Evolutionary conservation across 257 asterid species (phyloP), one percentile per base, ranked within the genome.

Genomic region (Penstemon newberryi): DNA sequence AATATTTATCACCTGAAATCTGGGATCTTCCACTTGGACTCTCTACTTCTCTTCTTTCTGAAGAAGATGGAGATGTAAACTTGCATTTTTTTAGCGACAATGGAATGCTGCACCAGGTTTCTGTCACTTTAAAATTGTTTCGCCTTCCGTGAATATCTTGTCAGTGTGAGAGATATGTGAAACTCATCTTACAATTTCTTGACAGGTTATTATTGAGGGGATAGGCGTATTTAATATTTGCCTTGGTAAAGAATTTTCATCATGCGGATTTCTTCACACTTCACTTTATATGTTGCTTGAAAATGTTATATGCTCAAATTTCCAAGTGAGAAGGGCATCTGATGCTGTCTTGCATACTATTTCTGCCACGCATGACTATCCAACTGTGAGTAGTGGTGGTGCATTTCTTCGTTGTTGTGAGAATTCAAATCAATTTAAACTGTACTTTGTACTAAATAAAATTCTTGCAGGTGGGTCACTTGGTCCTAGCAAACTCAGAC

Each of bases 21-120:
- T 94, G 99, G 99, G 82, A 78, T 78, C 96, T 94, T 69, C 99
- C 97, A 25, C 77, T 91, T 64, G 89, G 78, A 67, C 70, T 74
- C 72, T 70, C 81, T 42, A 67, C 86, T 75, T 80, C 92, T 63
- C 56, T 75, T 38, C 74, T 41, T 62, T 65, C 79, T 65, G 81
- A 72, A 65, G 95, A 80, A 60, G 89, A 73, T 42, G 85, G 86
- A 66, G 82, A 81, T 57, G 54, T 91, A 61, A 82, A 73, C 77
- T 73, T 85, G 70, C 92, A 91, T 70, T 82, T 86, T 61, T 80
- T 84, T 73, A 81, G 75, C 36, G 99, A 94, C 80, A 91, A 82
- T 70, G 95, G 82, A 60, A 89, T 91, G 91, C 85, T 94, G 66
- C 96, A 89, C 75, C 97, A 93, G 97, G 99, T 84, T 73, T 76